Evolutionary conservation across 2,329 filamentous ascomycete species (phyloP), one percentile per base, ranked within the genome.

Genomic region (Diaporthe batatas): DNA sequence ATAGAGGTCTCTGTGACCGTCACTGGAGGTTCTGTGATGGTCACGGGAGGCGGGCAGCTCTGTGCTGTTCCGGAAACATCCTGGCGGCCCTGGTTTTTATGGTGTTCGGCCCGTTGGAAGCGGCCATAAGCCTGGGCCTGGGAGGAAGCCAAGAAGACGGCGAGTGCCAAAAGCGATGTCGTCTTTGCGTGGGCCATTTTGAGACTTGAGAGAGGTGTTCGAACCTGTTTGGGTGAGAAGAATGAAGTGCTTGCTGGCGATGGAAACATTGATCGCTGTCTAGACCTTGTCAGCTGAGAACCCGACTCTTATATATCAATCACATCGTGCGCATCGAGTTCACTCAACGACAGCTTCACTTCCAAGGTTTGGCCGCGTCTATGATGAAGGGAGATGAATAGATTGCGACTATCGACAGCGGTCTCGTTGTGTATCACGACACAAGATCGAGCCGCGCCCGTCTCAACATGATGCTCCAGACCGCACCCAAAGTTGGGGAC

Each of bases 271-370:
- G 29, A 29, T 53, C 42, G 21, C 34, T 32, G 32, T 23, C 42
- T 51, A 47, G 12, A 42, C 12, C 10, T 29, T 29, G 12, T 70
- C 47, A 44, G 42, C 23, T 47, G 57, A 70, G 29, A 29, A n/a
- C 44, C 5, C 51, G 42, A n/a, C 34, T 62, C 16, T 62, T 70
- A n/a, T 70, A 70, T 62, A 70, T 54, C 62, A 12, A 53, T 53
- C 32, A 53, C 47, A 34, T 39, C n/a, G 29, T 39, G 10, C 47
- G 12, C 47, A 39, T 53, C 36, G 23, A 67, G 7, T 53, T 39
- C 18, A 3, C 16, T 67, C 62, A 67, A 53, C 11, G 12, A 6
- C 47, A 39, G 6, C 32, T 25, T 39, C 62, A 53, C 16, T 29
- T 29, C 21, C 7, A 39, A 51, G n/a, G n/a, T 51, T 25, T 14